Conservation (phyloP, 202 grass and related monocot genomes). For the Schoenoplectus triqueter region DNA sequence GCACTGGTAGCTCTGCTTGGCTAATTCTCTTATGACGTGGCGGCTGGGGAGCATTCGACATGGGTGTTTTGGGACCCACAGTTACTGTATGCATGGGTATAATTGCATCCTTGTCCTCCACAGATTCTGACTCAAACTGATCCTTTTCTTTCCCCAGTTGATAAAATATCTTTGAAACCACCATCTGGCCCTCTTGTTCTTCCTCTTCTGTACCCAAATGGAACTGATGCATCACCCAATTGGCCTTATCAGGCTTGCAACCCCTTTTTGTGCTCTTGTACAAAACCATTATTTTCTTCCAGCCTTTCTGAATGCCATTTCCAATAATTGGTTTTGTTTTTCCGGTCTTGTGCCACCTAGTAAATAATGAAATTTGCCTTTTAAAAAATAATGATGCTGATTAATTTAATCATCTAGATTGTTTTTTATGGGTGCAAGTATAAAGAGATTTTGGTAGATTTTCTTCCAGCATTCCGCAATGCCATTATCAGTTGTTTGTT, state of each 20-base stretch:
- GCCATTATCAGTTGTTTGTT: constrained; percentile 51
- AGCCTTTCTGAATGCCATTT: constrained; percentile 70
- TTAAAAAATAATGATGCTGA: neutral
- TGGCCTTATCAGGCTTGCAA: constrained; percentile 64
- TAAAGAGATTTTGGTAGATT: constrained; percentile 38
- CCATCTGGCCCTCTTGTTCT: constrained; percentile 68
- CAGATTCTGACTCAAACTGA: constrained; percentile 46
- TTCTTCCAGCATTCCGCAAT: constrained; percentile 77
- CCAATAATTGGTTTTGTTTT: constrained; percentile 65
- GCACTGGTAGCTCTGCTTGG: constrained; percentile 17
- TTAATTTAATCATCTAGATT: neutral
- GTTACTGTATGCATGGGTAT: constrained; percentile 38
- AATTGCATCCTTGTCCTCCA: constrained; percentile 39
- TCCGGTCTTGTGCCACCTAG: constrained; percentile 89
- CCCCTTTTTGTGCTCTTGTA: constrained; percentile 60
- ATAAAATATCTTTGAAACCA: constrained; percentile 78
- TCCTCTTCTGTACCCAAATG: constrained; percentile 74
- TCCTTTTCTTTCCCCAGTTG: constrained; percentile 53
- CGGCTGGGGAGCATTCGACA: constrained; percentile 54
- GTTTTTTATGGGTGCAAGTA: neutral
- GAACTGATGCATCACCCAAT: constrained; percentile 96
- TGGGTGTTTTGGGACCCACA: constrained; percentile 80
- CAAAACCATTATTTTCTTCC: constrained; percentile 97
- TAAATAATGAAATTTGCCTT: constrained; percentile 1
- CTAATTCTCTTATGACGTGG: constrained; percentile 53